Evolutionary conservation across 1,139 yeast species (phyloP).

Genomic region (Lodderomyces theae): DNA sequence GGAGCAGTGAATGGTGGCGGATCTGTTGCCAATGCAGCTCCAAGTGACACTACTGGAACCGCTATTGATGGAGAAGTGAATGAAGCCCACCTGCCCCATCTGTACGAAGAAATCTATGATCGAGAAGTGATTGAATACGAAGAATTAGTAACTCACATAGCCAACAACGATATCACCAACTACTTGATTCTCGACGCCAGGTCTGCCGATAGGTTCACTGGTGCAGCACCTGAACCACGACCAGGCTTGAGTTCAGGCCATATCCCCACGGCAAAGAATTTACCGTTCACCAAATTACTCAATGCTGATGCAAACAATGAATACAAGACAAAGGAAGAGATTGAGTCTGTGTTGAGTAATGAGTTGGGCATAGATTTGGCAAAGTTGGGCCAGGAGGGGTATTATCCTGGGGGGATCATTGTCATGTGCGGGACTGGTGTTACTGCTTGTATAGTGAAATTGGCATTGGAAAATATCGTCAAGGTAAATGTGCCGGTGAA

Average conservation of each 20-base stretch:
- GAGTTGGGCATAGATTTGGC: slow-evolving; percentile 33
- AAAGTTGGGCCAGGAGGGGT: not conserved
- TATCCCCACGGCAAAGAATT: slow-evolving; percentile 73
- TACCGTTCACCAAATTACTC: slow-evolving; percentile 69
- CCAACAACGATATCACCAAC: slow-evolving; percentile 43
- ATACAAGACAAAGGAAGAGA: slow-evolving; percentile 47
- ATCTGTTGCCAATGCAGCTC: not conserved
- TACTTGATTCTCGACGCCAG: slow-evolving; percentile 79
- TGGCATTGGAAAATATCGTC: slow-evolving; percentile 43
- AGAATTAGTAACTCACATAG: slow-evolving; percentile 56
- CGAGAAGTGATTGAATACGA: slow-evolving; percentile 61
- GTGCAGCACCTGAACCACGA: slow-evolving; percentile 82
- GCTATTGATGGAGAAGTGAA: slow-evolving; percentile 13
- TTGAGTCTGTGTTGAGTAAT: slow-evolving; percentile 42
- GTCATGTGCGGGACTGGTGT: slow-evolving; percentile 97
- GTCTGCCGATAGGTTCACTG: slow-evolving; percentile 69
- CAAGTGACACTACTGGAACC: not conserved
- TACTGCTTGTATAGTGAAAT: slow-evolving; percentile 78
- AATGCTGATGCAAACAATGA: slow-evolving; percentile 37
- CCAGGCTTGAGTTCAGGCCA: slow-evolving; percentile 88
- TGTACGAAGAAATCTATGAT: slow-evolving; percentile 30
- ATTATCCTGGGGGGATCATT: slow-evolving; percentile 54
- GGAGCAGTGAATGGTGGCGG: not conserved
- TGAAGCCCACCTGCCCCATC: slow-evolving; percentile 5
- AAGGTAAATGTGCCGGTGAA: slow-evolving; percentile 56